Evolutionary conservation across 441 rosid genomes (phyloP).

Genomic region (Syzygium malaccense): DNA sequence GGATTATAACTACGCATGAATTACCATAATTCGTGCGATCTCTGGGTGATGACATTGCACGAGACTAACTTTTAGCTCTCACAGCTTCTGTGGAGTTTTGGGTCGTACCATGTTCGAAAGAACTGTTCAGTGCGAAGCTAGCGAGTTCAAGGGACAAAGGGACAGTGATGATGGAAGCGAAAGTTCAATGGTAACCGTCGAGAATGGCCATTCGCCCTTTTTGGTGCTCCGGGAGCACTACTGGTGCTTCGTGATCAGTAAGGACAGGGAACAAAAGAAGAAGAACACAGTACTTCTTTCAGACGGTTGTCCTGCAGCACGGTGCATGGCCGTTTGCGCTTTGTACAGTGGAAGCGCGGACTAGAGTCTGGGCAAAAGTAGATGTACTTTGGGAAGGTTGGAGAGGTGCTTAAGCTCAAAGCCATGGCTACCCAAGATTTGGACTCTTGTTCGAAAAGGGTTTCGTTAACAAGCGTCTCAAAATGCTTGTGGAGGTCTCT

Average conservation of each 20-base stretch:
- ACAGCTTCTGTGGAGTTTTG: background rate
- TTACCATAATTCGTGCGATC: background rate
- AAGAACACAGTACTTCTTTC: background rate
- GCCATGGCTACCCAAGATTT: background rate
- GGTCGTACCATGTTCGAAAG: background rate
- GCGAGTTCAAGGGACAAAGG: background rate
- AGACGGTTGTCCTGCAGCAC: background rate
- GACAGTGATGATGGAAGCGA: background rate
- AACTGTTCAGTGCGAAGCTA: background rate
- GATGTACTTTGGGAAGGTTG: background rate
- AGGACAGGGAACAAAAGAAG: background rate
- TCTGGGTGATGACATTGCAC: background rate
- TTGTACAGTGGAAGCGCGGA: background rate
- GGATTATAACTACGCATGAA: background rate
- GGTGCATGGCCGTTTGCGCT: background rate
- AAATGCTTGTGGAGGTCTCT: background rate
- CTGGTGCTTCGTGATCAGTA: background rate
- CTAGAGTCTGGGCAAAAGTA: background rate
- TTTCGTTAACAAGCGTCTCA: background rate
- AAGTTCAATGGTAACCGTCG: background rate
- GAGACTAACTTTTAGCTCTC: background rate
- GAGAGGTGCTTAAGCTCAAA: background rate
- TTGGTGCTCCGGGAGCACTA: background rate
- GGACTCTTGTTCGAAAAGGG: background rate
- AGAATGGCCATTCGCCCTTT: background rate